Evolutionary conservation across 345 rosid species (phyloP), one percentile per base, ranked within the genome.

Genomic region (Excoecaria agallocha): DNA sequence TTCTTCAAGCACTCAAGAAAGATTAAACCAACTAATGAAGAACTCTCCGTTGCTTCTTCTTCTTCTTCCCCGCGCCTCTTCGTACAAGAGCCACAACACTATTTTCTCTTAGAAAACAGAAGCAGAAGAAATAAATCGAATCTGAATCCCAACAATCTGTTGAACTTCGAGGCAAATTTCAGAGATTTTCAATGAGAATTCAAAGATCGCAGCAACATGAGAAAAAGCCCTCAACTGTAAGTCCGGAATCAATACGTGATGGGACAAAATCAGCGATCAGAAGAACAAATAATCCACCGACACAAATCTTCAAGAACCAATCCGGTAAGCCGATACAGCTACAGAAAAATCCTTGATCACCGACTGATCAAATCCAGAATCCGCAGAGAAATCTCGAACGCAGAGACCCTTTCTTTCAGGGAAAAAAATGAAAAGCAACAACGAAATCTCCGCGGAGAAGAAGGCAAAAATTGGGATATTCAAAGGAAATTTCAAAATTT

Each of bases 21-120:
- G 71, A 71, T 63, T 72, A 71, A 76, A 63, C 71, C 72, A 66
- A 76, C 74, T 62, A 70, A 54, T 63, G 70, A 63, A 50, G 74
- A 60, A 25, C 68, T 61, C 68, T 69, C 41, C 41, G 20, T 12
- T 6, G 52, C 60, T 68, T 45, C 62, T 66, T 64, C 60, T 63
- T 30, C 30, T 30, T 30, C 30, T 30, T 30, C 51, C 52, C 37
- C 70, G 17, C 46, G 59, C 63, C 63, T 43, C 52, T 43, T 41
- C 4, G 16, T 19, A 6, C 13, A 4, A 15, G 37, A 48, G 48
- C 22, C 30, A 45, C n/a, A 52, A 62, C 6, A 49, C 20, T 15
- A 35, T 25, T 61, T 37, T 17, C 41, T 61, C 48, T 64, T 64
- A 51, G 43, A 20, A 41, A 20, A 39, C 68, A 3, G 30, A 41